Base-by-base conservation (phyloP, 805 yeast genomes). In the Candida gorgasii region DNA sequence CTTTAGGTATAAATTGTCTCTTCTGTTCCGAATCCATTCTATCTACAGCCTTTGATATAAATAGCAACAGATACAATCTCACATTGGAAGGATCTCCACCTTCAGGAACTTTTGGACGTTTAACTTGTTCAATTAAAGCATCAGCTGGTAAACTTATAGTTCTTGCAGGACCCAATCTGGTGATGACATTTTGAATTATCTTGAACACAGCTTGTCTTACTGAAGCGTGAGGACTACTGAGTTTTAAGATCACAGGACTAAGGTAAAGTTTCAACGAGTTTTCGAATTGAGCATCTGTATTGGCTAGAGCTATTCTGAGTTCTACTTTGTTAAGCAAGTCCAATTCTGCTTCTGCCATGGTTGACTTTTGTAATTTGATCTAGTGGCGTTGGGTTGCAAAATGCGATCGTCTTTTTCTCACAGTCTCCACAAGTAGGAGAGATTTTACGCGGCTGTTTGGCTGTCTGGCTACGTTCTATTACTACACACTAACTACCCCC, bases 321-420 rank as follows among this genome's bases (percentile, higher is more conserved):
- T 90, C 97, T 1, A 87, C 97, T 57, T 82, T 85, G 53, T 82
- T 81, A 28, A 87, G 73, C 43, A 86, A 63, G 1, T 76, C 71
- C 36, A 82, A 61, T 54, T 87, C 95, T 27, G 74, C 65, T 30
- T 63, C 72, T 19, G 58, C 55, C 65, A 61, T 59, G 3, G n/a
- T n/a, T n/a, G n/a, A n/a, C n/a, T n/a, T n/a, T n/a, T n/a, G n/a
- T n/a, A n/a, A n/a, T n/a, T n/a, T n/a, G n/a, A n/a, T n/a, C n/a
- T n/a, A n/a, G n/a, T 41, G 40, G 33, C 18, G 15, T 4, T 19
- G 14, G 20, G 36, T n/a, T 5, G 31, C 17, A 13, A 13, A 28
- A 8, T 28, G 8, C 9, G 23, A 9, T 19, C 4, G 36, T 33
- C 9, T 22, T 22, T 9, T 22, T 22, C 9, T 22, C 24, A 7